Evolutionary conservation across 2,329 filamentous ascomycete genomes (phyloP), one percentile per base, ranked within the genome.

Genomic region (Emergomyces pasteurianus): DNA sequence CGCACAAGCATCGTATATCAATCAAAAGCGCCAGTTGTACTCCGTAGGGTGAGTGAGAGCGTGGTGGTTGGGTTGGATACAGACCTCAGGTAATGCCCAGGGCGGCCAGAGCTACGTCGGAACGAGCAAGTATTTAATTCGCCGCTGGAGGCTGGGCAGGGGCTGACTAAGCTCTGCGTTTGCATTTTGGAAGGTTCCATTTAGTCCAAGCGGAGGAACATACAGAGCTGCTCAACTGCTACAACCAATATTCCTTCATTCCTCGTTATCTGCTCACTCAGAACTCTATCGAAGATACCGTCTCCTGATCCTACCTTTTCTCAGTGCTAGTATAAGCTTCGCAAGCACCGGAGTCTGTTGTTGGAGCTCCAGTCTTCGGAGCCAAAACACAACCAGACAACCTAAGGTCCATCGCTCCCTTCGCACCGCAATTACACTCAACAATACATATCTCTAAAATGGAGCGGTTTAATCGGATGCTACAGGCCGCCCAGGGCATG

Each of bases 401-500:
- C 12, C n/a, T 12, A n/a, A 21, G 31, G 14, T 18, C 21, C 18
- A 18, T 7, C 38, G 8, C 34, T 7, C 8, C n/a, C 9, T 53
- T 36, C 31, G 18, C 52, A 38, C n/a, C 18, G 23, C 16, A 12
- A 46, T 34, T 46, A 31, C 54, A 31, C 23, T 34, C 36, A 26
- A 18, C 21, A 18, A 28, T 12, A 57, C 58, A 60, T 42, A 60
- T 53, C 38, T 42, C 61, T 68, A 80, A 66, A 62, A 97, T 96
- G 92, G 92, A 97, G 73, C 87, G 92, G 74, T 86, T 96, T 76
- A 91, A 89, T 78, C 86, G 88, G 74, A 88, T 96, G 85, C 83
- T 96, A 68, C 86, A 88, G 65, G 83, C 83, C 66, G 88, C 89
- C 70, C 82, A 84, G 70, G 79, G 80, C 73, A 84, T 81, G 78